These are phyloP conservation scores for Rhizopogon sp. DNA, from an alignment of 768 basidiomycete species.

Conservation along the genomic window DNA sequence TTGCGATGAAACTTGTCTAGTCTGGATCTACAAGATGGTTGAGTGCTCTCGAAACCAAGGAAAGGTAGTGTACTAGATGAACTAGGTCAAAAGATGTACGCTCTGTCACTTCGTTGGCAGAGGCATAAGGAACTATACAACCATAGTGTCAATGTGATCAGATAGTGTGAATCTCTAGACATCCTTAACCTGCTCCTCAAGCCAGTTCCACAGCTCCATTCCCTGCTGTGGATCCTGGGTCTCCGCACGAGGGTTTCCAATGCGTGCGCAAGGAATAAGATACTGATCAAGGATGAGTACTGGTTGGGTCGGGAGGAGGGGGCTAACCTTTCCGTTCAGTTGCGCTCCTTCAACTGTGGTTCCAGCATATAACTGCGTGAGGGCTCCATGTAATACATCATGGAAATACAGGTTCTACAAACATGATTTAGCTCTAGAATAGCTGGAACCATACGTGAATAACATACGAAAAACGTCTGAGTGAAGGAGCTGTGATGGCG, in stretches of 20 bases:
- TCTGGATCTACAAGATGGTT: too few species aligned
- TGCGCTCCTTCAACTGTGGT: slow-evolving; percentile 35
- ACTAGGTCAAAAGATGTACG: too few species aligned
- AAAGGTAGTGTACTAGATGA: too few species aligned
- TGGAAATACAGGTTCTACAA: slow-evolving; percentile 15
- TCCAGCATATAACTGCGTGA: slow-evolving; percentile 48
- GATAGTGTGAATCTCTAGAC: slow-evolving; percentile 1
- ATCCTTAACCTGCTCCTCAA: slow-evolving; percentile 40
- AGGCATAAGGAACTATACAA: too few species aligned
- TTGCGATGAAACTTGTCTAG: too few species aligned
- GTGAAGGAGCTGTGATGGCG: slow-evolving; percentile 7
- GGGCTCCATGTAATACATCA: slow-evolving; percentile 34
- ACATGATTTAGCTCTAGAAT: background rate
- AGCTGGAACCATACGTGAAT: background rate
- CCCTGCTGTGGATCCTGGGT: slow-evolving; percentile 31
- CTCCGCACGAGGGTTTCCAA: slow-evolving; percentile 25
- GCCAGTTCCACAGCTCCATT: slow-evolving; percentile 37
- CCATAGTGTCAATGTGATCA: too few species aligned
- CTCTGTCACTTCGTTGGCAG: too few species aligned
- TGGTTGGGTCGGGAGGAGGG: background rate
- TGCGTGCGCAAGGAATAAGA: slow-evolving; percentile 42
- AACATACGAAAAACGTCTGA: slow-evolving; percentile 8
- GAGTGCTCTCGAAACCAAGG: too few species aligned
- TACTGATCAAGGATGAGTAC: slow-evolving; percentile 24
- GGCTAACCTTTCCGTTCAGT: slow-evolving; percentile 41